A percentile compares a stretch with the other conserved stretches of the same genome.
These are phyloP conservation scores for Pisolithus thermaeus DNA, from an alignment of 1,284 basidiomycete species.

Conservation along the genomic window DNA sequence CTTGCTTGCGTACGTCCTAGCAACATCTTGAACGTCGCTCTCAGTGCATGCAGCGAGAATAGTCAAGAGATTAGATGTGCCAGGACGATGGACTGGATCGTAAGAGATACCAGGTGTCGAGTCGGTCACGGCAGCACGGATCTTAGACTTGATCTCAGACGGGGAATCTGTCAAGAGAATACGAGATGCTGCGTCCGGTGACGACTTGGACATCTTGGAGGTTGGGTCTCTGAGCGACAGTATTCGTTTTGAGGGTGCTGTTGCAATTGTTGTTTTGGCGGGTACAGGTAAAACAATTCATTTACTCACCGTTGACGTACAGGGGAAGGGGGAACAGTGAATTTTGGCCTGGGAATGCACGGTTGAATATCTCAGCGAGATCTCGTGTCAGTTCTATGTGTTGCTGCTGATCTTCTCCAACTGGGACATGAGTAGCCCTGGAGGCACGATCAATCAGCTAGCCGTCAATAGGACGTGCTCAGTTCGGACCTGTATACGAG, in stretches of 20 bases:
- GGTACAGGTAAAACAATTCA: not conserved
- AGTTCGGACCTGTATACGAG: conserved; percentile 68
- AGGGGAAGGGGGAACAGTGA: conserved; percentile 70
- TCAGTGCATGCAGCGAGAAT: conserved; percentile 71
- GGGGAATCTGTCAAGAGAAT: conserved; percentile 81
- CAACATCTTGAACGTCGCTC: conserved; percentile 43
- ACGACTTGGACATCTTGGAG: conserved; percentile 95
- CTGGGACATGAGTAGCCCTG: conserved; percentile 89
- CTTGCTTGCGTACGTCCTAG: conserved; percentile 47
- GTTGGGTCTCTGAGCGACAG: conserved; percentile 82
- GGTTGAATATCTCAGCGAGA: conserved; percentile 81
- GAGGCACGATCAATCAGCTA: not conserved
- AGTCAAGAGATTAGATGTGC: conserved; percentile 76
- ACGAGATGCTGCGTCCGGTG: conserved; percentile 73
- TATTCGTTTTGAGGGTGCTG: conserved; percentile 73
- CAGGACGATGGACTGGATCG: conserved; percentile 73
- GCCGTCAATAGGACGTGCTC: conserved; percentile 1
- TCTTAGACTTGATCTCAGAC: conserved; percentile 60
- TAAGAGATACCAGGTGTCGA: conserved; percentile 68
- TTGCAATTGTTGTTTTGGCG: not conserved
- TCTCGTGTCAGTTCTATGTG: conserved; percentile 88
- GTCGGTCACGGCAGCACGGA: conserved; percentile 84
- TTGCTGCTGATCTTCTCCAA: conserved; percentile 94
- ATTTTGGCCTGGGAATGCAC: conserved; percentile 41
- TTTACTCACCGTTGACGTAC: conserved; percentile 65